Evolutionary conservation across 768 basidiomycete genomes (phyloP).

Genomic region (Boletus tylopilopsis): DNA sequence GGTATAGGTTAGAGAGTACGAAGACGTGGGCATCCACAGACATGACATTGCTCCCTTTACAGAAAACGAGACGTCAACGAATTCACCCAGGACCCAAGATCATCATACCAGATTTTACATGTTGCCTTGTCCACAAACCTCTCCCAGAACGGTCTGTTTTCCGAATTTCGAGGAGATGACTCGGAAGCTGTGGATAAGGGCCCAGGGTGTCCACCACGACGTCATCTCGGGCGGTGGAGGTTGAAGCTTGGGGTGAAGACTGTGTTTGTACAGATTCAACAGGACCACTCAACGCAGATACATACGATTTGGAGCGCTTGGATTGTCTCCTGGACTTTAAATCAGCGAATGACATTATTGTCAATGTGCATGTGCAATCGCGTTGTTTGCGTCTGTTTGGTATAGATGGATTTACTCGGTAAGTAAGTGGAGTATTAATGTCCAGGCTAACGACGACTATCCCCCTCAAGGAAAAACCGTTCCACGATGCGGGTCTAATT

Average conservation of each 20-base stretch:
- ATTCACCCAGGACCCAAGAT: not conserved
- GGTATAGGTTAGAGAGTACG: slow-evolving; percentile 58
- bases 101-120: slow-evolving; percentile 36
- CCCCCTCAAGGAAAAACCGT: too few species aligned
- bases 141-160: slow-evolving; percentile 38
- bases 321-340: slow-evolving; percentile 29
- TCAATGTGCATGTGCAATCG: too few species aligned
- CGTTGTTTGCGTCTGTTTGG: slow-evolving; percentile 13
- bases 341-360: slow-evolving; percentile 34
- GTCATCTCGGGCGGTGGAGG: not conserved
- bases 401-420: too few species aligned
- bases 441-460: too few species aligned
- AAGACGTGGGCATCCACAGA: slow-evolving; percentile 55
- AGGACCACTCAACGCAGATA: slow-evolving; percentile 27
- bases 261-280: slow-evolving; percentile 20
- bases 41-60: slow-evolving; percentile 52
- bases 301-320: slow-evolving; percentile 35
- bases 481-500: too few species aligned
- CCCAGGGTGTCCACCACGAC: slow-evolving; percentile 1
- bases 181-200: slow-evolving; percentile 36
- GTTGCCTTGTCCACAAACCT: slow-evolving; percentile 41
- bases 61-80: not conserved
- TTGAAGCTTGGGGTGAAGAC: slow-evolving; percentile 22
- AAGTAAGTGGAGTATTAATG: too few species aligned
- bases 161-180: slow-evolving; percentile 37